A percentile compares a stretch with the other conserved stretches of the same genome.
Evolutionary conservation across 768 basidiomycete species (phyloP).

Genomic region (Lentinula sp.): DNA sequence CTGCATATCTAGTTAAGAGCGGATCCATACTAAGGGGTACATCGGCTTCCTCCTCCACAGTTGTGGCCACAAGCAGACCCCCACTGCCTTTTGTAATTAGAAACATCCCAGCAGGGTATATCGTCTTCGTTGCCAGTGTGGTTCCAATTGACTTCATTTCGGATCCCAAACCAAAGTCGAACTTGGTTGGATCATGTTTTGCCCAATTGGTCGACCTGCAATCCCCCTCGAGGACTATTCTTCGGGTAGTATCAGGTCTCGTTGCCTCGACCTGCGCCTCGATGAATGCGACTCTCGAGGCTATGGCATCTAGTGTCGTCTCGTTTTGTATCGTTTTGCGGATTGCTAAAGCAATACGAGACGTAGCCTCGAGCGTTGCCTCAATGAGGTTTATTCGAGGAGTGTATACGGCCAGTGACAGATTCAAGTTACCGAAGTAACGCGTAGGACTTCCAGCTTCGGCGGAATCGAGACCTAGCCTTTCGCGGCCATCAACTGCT

Average conservation of each 20-base stretch:
- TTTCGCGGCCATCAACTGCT: constrained; percentile 1
- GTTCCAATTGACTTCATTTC: not conserved
- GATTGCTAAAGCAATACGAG: not conserved
- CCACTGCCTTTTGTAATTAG: not conserved
- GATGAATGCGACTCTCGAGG: not conserved
- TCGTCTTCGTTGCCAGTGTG: not conserved
- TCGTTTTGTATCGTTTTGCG: not conserved
- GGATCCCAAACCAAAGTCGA: not conserved
- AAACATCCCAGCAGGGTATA: constrained; percentile 1
- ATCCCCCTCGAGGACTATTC: not conserved
- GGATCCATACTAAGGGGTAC: not conserved
- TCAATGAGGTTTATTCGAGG: not conserved
- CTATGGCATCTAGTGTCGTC: not conserved
- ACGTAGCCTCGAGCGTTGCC: not conserved
- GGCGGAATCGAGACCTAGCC: not conserved
- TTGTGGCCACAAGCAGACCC: not conserved
- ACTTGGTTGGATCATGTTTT: not conserved
- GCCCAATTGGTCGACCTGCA: constrained; percentile 6
- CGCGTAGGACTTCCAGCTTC: not conserved
- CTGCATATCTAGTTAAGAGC: not conserved
- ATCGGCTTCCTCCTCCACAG: constrained; percentile 2
- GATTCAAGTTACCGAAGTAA: constrained; percentile 5
- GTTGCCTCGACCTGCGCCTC: not conserved
- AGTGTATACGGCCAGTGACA: not conserved
- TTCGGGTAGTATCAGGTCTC: not conserved